Conservation (phyloP, 352 stramenopile genomes). For the Phytopythium aichiense region DNA sequence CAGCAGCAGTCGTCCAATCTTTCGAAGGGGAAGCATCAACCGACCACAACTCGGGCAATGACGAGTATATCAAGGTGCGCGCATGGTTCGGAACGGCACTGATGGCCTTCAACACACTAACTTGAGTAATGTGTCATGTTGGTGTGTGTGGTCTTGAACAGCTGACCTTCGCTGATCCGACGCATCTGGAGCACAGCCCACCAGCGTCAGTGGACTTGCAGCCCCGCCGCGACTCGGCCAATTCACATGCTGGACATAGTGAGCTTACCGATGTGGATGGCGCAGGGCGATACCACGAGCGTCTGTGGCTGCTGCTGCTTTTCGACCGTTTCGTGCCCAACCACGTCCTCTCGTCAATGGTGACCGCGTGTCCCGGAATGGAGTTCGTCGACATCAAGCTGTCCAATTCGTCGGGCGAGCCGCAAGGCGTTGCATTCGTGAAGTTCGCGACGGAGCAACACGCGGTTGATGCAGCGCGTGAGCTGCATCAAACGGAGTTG, state of each 20-base stretch:
- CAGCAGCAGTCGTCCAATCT: constrained; percentile 47
- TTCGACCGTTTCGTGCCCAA: constrained; percentile 65
- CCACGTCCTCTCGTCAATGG: constrained; percentile 54
- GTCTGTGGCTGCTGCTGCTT: constrained; percentile 64
- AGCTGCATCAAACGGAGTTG: constrained; percentile 63
- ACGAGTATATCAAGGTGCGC: constrained; percentile 53
- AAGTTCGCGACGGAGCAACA: constrained; percentile 61
- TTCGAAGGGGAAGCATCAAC: constrained; percentile 39
- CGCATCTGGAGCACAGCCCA: not conserved
- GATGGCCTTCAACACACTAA: not conserved
- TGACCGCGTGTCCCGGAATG: constrained; percentile 59
- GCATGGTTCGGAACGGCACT: not conserved
- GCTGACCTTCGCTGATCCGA: constrained; percentile 1
- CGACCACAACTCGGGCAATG: constrained; percentile 21
- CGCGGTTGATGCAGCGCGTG: constrained; percentile 36
- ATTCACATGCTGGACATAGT: not conserved
- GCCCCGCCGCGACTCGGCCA: not conserved
- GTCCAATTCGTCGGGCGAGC: constrained; percentile 49
- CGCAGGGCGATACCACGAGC: constrained; percentile 14
- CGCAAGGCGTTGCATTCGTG: constrained; percentile 69
- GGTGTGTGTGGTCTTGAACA: not conserved
- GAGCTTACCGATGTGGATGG: not conserved
- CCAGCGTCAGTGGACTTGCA: not conserved
- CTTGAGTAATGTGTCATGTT: not conserved
- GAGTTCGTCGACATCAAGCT: constrained; percentile 84